phyloP scores from a whole-genome alignment of 345 rosid genomes.

The Citrus australasica region DNA sequence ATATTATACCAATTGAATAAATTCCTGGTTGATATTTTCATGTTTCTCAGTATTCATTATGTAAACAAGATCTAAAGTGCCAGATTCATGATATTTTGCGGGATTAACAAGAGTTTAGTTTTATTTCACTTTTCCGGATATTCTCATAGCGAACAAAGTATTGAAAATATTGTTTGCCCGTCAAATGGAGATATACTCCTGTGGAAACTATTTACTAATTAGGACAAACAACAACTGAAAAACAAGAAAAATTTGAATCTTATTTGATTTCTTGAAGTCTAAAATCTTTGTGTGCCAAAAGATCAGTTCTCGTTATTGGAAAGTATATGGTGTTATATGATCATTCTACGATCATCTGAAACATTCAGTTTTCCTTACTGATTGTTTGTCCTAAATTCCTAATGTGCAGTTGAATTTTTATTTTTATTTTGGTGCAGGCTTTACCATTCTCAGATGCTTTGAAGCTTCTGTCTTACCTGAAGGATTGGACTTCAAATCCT shows the following conservation, averaged over 20 bases:
- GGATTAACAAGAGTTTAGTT: too few relatives aligned
- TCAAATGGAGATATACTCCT: too few relatives aligned
- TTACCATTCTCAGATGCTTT: conserved; percentile 90
- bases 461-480: conserved; percentile 67
- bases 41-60: too few relatives aligned
- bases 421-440: conserved; percentile 43
- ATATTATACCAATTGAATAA: too few relatives aligned
- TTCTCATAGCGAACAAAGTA: too few relatives aligned
- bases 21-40: too few relatives aligned
- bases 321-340: neutral
- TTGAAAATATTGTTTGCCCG: too few relatives aligned
- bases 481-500: conserved; percentile 72
- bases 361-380: neutral
- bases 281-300: neutral
- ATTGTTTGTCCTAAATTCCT: neutral
- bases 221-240: neutral
- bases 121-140: too few relatives aligned
- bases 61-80: too few relatives aligned
- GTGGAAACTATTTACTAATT: neutral
- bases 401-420: neutral
- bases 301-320: neutral
- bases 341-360: neutral
- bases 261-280: neutral
- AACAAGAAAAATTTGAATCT: neutral
- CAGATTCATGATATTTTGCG: too few relatives aligned